phyloP scores from a whole-genome alignment of 2,329 filamentous ascomycete genomes.

The Beauveria medogensis region DNA sequence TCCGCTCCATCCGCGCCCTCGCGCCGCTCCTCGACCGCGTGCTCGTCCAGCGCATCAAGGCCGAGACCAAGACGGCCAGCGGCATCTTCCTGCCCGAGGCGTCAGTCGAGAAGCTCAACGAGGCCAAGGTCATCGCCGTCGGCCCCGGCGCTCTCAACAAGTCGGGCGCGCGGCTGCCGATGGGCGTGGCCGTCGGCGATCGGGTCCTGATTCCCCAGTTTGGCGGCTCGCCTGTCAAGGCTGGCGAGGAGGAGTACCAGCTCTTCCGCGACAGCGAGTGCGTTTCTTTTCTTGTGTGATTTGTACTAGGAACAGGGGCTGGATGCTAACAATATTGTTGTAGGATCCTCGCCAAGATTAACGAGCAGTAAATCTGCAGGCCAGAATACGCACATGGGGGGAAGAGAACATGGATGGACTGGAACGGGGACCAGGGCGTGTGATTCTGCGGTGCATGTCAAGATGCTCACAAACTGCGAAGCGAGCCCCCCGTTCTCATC shows the following conservation, averaged over 20 bases:
- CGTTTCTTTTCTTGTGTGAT: slow-evolving; percentile 27
- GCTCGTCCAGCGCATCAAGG: slow-evolving; percentile 95
- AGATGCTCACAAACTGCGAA: slow-evolving; percentile 14
- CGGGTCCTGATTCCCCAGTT: slow-evolving; percentile 95
- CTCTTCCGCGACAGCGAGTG: slow-evolving; percentile 98
- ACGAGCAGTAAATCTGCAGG: slow-evolving; percentile 53
- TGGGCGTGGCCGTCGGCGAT: slow-evolving; percentile 78
- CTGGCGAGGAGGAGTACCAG: slow-evolving; percentile 92
- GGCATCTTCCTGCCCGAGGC: slow-evolving; percentile 98
- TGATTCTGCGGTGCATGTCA: background rate
- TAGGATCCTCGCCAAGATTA: slow-evolving; percentile 98
- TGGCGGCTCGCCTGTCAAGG: slow-evolving; percentile 91
- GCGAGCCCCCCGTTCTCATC: background rate
- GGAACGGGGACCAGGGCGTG: background rate
- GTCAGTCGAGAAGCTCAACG: slow-evolving; percentile 95
- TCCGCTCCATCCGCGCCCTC: slow-evolving; percentile 93
- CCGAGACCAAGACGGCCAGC: slow-evolving; percentile 89
- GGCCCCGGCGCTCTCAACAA: slow-evolving; percentile 82
- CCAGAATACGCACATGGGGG: background rate
- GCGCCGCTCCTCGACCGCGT: slow-evolving; percentile 96
- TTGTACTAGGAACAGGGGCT: too few species aligned
- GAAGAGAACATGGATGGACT: slow-evolving; percentile 15
- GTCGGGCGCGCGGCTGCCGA: slow-evolving; percentile 79
- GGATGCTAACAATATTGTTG: slow-evolving; percentile 14
- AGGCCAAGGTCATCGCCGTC: slow-evolving; percentile 92